Base-by-base conservation (phyloP, 2,329 filamentous ascomycete species). In the Fusarium lyarnte region DNA sequence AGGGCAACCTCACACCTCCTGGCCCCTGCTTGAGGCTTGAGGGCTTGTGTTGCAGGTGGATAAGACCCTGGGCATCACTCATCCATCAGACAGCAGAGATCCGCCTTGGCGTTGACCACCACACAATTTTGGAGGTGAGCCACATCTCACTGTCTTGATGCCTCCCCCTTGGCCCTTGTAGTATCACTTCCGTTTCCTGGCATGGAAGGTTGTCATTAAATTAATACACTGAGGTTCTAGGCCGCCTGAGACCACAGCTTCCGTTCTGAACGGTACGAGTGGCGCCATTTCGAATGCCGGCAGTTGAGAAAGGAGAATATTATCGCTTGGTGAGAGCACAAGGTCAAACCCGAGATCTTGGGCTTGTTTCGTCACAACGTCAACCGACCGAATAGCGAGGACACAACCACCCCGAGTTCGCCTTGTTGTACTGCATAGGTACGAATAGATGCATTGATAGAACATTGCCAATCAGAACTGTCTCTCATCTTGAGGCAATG, bases 61-160 rank as follows among this genome's bases (percentile, higher is more conserved):
- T 41, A 66, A 63, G 74, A 76, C 73, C 74, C 74, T 74, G 63
- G 60, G 43, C 47, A 57, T 67, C 65, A 60, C 62, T 62, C 61
- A 43, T 42, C 29, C 45, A 62, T 45, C 31, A 61, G 55, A 51
- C 54, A 63, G 51, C 45, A 63, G 66, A 66, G 63, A 71, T 66
- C 73, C 73, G 69, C 63, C 70, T 75, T 69, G 74, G 74, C 75
- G 53, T 68, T 58, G 61, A 70, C 33, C 66, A 70, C 33, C 66
- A 58, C 55, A 38, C 45, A 64, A 64, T 74, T 74, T 66, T 66
- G 23, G 33, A 52, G 42, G 46, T 63, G 54, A 71, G 60, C 61
- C 63, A 74, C 65, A 49, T 74, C 63, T 70, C 38, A 53, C 58
- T 62, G 53, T 54, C 43, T 38, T 51, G 58, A 55, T 61, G 33